Percentiles rank a stretch among this genome's conserved stretches.
phyloP scores from a whole-genome alignment of 164 flowering plant genomes.

The Macadamia integrifolia region DNA sequence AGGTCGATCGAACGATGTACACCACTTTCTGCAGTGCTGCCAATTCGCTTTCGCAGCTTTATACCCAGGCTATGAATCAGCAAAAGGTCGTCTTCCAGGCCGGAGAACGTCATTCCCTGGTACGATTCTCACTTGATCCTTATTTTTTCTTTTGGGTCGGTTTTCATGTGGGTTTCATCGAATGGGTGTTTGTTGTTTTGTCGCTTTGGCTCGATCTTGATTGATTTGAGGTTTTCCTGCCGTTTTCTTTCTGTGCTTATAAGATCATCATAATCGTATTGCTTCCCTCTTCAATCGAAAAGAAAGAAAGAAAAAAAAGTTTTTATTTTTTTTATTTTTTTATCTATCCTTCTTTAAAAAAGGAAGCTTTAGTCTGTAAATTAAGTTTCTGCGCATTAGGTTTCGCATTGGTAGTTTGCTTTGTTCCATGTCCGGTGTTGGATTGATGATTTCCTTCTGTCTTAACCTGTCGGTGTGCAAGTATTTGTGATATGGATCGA shows the following conservation, averaged over 20 bases:
- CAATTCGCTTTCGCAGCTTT: slow-evolving; percentile 80
- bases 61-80: slow-evolving; percentile 74
- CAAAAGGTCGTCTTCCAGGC: slow-evolving; percentile 72
- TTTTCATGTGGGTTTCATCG: not conserved
- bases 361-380: not conserved
- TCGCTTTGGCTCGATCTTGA: not conserved
- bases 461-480: not conserved
- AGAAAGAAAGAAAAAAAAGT: too few species aligned
- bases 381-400: not conserved
- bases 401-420: not conserved
- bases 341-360: not conserved
- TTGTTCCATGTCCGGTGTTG: not conserved
- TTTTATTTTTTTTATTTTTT: too few species aligned
- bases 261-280: too few species aligned
- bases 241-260: not conserved
- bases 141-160: not conserved
- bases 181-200: not conserved
- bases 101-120: slow-evolving; percentile 77
- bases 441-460: not conserved
- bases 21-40: slow-evolving; percentile 77
- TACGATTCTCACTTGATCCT: not conserved
- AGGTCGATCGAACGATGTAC: slow-evolving; percentile 83
- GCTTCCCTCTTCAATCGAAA: not conserved
- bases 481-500: too few species aligned
- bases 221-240: not conserved